Evolutionary conservation across 2,329 filamentous ascomycete species (phyloP), one percentile per base, ranked within the genome.

Genomic region (Venturia pyrina): DNA sequence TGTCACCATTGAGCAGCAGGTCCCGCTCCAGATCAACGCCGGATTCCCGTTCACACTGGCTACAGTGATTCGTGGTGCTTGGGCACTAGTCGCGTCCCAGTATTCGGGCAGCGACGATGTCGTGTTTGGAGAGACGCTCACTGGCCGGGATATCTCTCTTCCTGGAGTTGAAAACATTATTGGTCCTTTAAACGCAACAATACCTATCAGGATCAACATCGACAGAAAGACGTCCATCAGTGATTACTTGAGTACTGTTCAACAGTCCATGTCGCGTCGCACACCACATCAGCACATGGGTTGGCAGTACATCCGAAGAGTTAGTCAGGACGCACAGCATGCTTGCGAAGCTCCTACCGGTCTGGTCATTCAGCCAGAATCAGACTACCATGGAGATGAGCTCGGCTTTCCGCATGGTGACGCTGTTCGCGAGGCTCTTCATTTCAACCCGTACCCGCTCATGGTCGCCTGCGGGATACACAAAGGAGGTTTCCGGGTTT

Each of bases 211-310:
- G 19, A 75, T 86, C 1, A 75, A 75, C 0, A 72, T 85, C 2
- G 75, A 80, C 62, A 71, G 75, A 3, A 74, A 79, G 5, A 70
- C 72, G 0, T 77, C 77, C 0, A 77, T 85, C 1, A 70, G 73
- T 0, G 78, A 85, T 59, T 88, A 83, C 68, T 75, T 89, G 3
- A 77, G 83, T 53, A 74, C 77, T 1, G 79, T 89, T 2, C 85
- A 89, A 46, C 77, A 83, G 40, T 79, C 82, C 65, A 83, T 81
- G 0, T 78, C 85, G 0, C 75, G 79, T 3, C 82, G 85, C 69
- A 87, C 89, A 6, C 83, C 85, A 0, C 82, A 88, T 71, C 85
- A 90, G 72, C 86, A 90, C 71, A 79, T 83, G 62, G 85, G 85
- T 24, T 75, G 87, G 57, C 84, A 87, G 69, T 77, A 85, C 68